Conservation (phyloP, 345 rosid species). For the Erucastrum elatum region DNA sequence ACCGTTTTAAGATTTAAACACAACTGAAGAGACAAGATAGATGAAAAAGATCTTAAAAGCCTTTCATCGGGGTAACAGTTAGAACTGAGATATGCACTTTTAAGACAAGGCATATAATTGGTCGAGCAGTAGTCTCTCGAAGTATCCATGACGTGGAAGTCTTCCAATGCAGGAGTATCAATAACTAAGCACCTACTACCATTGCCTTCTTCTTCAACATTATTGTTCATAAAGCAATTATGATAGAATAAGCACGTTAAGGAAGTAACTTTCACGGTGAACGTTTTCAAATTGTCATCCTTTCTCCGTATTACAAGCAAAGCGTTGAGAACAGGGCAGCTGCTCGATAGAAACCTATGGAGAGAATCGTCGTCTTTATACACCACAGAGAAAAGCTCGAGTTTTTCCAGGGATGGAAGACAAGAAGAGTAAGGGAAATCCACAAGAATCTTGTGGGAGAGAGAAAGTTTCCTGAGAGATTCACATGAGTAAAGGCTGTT, state of each 20-base stretch:
- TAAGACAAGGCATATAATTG: neutral
- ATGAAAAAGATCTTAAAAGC: neutral
- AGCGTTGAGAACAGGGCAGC: neutral
- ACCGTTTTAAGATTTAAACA: neutral
- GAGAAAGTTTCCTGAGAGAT: neutral
- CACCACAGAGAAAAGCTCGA: neutral
- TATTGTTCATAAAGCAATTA: neutral
- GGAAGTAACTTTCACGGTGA: neutral
- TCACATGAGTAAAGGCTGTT: neutral
- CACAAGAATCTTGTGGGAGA: neutral
- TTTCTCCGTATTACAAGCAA: neutral
- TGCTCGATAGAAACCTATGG: neutral
- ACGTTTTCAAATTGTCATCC: neutral
- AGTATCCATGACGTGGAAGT: neutral
- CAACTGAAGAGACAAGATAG: neutral
- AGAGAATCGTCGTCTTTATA: neutral
- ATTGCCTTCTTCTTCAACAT: neutral
- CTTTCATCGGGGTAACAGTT: neutral
- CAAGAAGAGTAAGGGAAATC: neutral
- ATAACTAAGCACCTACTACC: neutral
- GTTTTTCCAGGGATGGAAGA: neutral
- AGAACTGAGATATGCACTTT: neutral
- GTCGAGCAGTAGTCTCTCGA: neutral
- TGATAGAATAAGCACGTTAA: neutral
- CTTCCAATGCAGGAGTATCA: neutral